These are phyloP conservation scores for Hibiscus tridactylites DNA, from an alignment of 345 rosid species.

Conservation along the genomic window DNA sequence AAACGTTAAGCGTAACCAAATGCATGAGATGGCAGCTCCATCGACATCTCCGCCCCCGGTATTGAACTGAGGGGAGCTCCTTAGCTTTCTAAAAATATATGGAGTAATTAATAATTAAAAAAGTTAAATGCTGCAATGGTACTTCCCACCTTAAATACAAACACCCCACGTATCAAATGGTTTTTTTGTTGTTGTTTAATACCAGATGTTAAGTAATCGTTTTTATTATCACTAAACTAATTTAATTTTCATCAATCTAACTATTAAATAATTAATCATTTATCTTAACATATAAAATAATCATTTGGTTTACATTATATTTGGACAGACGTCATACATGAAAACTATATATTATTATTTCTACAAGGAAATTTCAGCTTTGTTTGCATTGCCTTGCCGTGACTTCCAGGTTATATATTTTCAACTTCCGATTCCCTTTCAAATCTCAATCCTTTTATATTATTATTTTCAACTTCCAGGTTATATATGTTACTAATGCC, in stretches of 20 bases:
- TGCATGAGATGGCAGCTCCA: conserved; percentile 68
- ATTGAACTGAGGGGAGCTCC: conserved; percentile 58
- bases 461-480: too few relatives aligned
- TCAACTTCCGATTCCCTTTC: background rate
- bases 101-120: background rate
- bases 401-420: background rate
- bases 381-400: background rate
- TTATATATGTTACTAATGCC: too few relatives aligned
- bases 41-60: conserved; percentile 33
- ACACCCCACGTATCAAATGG: background rate
- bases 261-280: background rate
- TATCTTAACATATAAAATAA: background rate
- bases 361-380: background rate
- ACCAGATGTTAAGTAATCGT: too few relatives aligned
- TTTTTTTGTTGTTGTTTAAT: background rate
- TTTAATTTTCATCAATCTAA: background rate
- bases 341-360: background rate
- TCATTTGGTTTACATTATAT: background rate
- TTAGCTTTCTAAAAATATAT: background rate
- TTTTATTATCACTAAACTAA: background rate
- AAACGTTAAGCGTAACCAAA: conserved; percentile 29
- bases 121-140: background rate
- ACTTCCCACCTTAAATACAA: conserved; percentile 1
- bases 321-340: too few relatives aligned
- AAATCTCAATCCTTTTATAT: background rate